A percentile compares a stretch with the other conserved stretches of the same genome.
These are phyloP conservation scores for Colletotrichum somersetense DNA, from an alignment of 2,329 filamentous ascomycete genomes.

Conservation along the genomic window DNA sequence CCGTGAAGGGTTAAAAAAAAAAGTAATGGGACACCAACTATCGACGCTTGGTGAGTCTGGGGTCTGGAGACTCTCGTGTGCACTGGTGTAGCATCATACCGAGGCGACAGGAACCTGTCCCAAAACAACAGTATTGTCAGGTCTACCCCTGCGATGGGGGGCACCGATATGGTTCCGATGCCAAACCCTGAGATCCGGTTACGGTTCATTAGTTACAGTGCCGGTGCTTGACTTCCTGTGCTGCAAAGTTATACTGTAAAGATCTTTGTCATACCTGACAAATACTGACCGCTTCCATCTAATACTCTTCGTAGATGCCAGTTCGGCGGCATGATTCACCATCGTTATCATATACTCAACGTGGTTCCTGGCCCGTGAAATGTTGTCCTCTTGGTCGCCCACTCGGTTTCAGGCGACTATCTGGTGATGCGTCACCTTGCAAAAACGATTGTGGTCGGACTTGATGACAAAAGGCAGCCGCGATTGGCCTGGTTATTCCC, in stretches of 20 bases:
- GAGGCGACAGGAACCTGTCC: constrained; percentile 13
- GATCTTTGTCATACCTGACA: background rate
- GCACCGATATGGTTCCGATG: background rate
- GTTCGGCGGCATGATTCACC: background rate
- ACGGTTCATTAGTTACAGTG: background rate
- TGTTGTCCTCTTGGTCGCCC: no score
- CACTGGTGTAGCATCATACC: background rate
- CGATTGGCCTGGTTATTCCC: constrained; percentile 13
- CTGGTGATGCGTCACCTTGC: background rate
- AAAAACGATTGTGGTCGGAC: background rate
- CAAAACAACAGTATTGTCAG: background rate
- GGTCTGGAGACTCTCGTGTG: constrained; percentile 12
- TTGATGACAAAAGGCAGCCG: constrained; percentile 11
- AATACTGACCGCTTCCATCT: background rate
- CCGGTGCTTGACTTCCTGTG: background rate
- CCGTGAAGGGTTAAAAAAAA: background rate
- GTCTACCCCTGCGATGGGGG: constrained; percentile 20
- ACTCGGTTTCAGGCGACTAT: constrained; percentile 16
- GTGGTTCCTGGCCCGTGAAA: background rate
- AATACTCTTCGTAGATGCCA: background rate
- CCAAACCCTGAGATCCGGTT: background rate
- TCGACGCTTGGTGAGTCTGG: constrained; percentile 13
- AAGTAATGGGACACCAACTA: constrained; percentile 30
- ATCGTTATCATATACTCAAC: no score
- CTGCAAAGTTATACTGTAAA: background rate